Evolutionary conservation across 176 grass and related monocot species (phyloP), one percentile per base, ranked within the genome.

Genomic region (Secale cereale): DNA sequence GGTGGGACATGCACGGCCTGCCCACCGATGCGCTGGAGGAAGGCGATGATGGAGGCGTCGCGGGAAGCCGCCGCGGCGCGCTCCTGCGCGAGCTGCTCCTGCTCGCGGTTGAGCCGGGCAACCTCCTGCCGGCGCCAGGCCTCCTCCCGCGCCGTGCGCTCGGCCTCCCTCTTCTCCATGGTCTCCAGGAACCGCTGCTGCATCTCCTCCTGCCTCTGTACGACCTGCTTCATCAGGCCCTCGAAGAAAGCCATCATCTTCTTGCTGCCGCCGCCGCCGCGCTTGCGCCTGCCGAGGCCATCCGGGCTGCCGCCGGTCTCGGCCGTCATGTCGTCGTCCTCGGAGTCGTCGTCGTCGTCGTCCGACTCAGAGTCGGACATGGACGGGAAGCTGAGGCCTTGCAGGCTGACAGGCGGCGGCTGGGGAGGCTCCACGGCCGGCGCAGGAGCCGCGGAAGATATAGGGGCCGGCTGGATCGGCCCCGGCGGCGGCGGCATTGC

Each of bases 121-220:
- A 91, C 92, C 80, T 98, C 95, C 87, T 98, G 95, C 45, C 91
- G 25, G 26, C 95, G 90, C 95, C 95, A 98, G 29, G 92, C 91
- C 78, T 98, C 95, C 79, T 98, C 95, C 31, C 93, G 76, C 29
- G 90, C 85, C 81, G 92, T 89, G 81, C 96, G 88, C 40, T 98
- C 96, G 74, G 92, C 87, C 64, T 98, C 96, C 67, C 85, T 65
- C 75, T 88, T 95, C 87, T 95, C 96, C 59, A 98, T 86, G 16
- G 81, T 95, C 83, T 98, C 96, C 48, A 98, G 68, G 87, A 98
- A 95, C 41, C 90, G 83, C 52, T 86, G 88, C 81, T 98, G 96
- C 93, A 94, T 91, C 31, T 87, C 86, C 89, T 98, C 93, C 75
- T 98, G 96, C 84, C 89, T 74, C 32, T 91, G 80, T 35, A 98